Base-by-base conservation (phyloP, 208 protist genomes). In the Trypanosoma platydactyli region DNA sequence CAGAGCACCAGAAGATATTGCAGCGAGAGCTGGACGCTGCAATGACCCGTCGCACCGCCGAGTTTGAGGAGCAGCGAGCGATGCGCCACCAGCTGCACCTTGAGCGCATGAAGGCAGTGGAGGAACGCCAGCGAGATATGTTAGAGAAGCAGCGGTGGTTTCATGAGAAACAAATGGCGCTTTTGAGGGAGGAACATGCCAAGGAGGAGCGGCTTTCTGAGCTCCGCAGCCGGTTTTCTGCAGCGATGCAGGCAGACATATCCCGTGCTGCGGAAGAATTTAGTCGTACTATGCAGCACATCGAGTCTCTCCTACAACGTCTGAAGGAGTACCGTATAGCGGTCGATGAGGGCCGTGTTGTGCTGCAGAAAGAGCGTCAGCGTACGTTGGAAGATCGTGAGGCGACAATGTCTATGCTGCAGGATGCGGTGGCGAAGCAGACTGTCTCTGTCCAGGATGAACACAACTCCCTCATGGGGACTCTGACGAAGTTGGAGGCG, bases 91-190 rank as follows among this genome's bases (percentile, higher is more conserved):
- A 78, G 25, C 68, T 94, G 13, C 85, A 92, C 54, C 52, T 83
- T 48, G 85, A 88, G 55, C 77, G 83, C 0, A 61, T 94, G 51
- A 77, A 78, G 27, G 77, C 76, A 46, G 41, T 82, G 3, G 85
- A 91, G 59, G 73, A 64, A 40, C 68, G 74, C 12, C 88, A 94
- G 61, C 38, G 76, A 42, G 81, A 89, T 20, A 64, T 69, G 46
- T 72, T 88, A 60, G 71, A 68, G 24, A 65, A 57, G 33, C 83
- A 91, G 60, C 78, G 83, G 48, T 69, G 64, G 30, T 62, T 89
- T 66, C 88, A 94, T 58, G 73, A 82, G 51, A 65, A 66, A 25
- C 49, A 80, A 50, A 86, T 94, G 80, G 51, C 77, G 52, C 79
- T 83, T 61, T 60, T 94, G 3, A 80, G 82, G 30, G 80, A 77